Percentiles rank a stretch among this genome's conserved stretches.
phyloP scores from a whole-genome alignment of 306 rosid species.

The Heteromeles arbutifolia region DNA sequence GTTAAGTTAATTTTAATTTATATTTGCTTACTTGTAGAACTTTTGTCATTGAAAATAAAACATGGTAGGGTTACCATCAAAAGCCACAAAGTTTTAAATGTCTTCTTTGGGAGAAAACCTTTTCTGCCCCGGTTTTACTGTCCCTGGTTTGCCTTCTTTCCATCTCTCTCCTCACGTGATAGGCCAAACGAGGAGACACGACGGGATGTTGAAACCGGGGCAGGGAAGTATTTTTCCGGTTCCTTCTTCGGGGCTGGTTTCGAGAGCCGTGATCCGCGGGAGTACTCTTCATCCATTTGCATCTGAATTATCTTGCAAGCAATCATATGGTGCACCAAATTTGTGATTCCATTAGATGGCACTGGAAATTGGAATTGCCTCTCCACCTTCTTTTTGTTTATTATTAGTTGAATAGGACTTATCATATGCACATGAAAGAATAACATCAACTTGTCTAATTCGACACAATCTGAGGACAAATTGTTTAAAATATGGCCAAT shows the following conservation, averaged over 20 bases:
- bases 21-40: too few relatives aligned
- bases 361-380: too few relatives aligned
- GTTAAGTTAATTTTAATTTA: constrained; percentile 4
- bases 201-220: too few relatives aligned
- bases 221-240: too few relatives aligned
- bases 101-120: background rate
- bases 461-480: background rate
- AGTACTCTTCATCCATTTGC: background rate
- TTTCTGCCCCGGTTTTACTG: too few relatives aligned
- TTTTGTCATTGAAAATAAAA: background rate
- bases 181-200: too few relatives aligned
- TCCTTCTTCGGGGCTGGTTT: background rate
- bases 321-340: too few relatives aligned
- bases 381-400: too few relatives aligned
- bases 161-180: background rate
- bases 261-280: background rate
- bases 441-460: background rate
- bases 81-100: background rate
- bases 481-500: background rate
- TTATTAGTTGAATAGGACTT: too few relatives aligned
- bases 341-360: too few relatives aligned
- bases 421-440: background rate
- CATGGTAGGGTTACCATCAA: background rate
- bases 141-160: too few relatives aligned
- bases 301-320: too few relatives aligned